Evolutionary conservation across 495 filamentous ascomycete genomes (phyloP), one percentile per base, ranked within the genome.

Genomic region (Aspergillus kassunensis): DNA sequence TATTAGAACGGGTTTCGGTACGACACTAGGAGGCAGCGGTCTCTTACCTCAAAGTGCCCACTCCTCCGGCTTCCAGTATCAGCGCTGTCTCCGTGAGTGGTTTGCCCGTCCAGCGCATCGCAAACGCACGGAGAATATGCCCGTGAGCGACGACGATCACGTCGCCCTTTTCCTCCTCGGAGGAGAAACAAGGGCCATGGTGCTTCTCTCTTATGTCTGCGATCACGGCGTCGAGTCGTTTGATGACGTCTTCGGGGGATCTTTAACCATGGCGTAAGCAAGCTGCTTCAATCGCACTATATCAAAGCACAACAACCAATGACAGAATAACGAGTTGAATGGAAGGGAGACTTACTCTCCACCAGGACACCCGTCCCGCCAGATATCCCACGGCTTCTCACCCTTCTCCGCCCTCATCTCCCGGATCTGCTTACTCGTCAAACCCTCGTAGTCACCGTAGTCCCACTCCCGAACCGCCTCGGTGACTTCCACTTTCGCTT

Each of bases 401-500:
- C 70, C 72, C 6, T 59, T 59, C 56, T 66, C 34, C 33, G 21
- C 59, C 27, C 90, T 74, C 47, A 76, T 51, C 45, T 79, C 72
- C 20, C 77, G 62, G 60, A 97, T 97, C 60, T 88, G 68, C 13
- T 78, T 66, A 48, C 79, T 86, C 6, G 88, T 95, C 65, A 95
- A 81, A 2, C 93, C 93, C 65, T 98, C 93, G 64, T 97, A 98
- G 55, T 87, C 82, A 10, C 93, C 93, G 59, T 98, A 98, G 69
- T 95, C 89, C 92, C 92, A 98, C 64, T 98, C 92, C 11, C 87
- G 78, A 23, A 97, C 83, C 42, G 87, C 83, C 52, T 91, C 81
- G 0, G 88, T 90, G 35, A 93, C 70, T 56, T 85, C 68, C 2
- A 95, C 79, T 13, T 68, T 62, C 0, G 78, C 79, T 39, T 78